Evolutionary conservation across 805 yeast genomes (phyloP).

Genomic region (Jamesozyma jinghongensis): DNA sequence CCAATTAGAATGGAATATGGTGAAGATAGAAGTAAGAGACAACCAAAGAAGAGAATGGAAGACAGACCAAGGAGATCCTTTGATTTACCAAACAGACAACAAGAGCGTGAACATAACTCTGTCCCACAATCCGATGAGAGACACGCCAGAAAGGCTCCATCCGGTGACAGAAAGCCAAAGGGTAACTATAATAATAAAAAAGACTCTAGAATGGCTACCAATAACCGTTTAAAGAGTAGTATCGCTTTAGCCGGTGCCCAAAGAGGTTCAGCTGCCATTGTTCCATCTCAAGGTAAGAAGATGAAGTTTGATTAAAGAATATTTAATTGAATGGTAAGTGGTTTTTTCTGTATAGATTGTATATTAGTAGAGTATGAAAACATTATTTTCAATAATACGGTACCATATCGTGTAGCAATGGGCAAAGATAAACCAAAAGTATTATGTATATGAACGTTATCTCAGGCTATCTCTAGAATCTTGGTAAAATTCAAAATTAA

Average conservation of each 20-base stretch:
- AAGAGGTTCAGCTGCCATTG: conserved; percentile 83
- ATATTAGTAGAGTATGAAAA: neutral
- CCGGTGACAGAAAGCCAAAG: conserved; percentile 9
- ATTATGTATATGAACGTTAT: no score
- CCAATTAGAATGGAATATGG: conserved; percentile 83
- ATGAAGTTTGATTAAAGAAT: conserved; percentile 47
- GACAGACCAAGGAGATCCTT: conserved; percentile 21
- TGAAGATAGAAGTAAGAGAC: conserved; percentile 82
- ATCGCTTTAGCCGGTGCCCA: conserved; percentile 81
- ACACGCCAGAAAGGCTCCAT: conserved; percentile 21
- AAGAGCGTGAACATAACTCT: neutral
- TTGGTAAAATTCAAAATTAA: no score
- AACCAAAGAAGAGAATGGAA: conserved; percentile 34
- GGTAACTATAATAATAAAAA: conserved; percentile 11
- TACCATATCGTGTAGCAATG: neutral
- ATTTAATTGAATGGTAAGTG: no score
- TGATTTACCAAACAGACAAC: conserved; percentile 14
- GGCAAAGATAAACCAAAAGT: neutral
- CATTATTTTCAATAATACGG: no score
- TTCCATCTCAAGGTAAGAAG: conserved; percentile 84
- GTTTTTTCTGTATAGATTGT: neutral
- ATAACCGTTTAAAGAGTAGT: conserved; percentile 60
- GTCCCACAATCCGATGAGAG: neutral
- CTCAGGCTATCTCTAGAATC: no score
- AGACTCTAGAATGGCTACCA: conserved; percentile 25